These are phyloP conservation scores for Schizophyllum amplum DNA, from an alignment of 1,284 basidiomycete species.

Conservation along the genomic window DNA sequence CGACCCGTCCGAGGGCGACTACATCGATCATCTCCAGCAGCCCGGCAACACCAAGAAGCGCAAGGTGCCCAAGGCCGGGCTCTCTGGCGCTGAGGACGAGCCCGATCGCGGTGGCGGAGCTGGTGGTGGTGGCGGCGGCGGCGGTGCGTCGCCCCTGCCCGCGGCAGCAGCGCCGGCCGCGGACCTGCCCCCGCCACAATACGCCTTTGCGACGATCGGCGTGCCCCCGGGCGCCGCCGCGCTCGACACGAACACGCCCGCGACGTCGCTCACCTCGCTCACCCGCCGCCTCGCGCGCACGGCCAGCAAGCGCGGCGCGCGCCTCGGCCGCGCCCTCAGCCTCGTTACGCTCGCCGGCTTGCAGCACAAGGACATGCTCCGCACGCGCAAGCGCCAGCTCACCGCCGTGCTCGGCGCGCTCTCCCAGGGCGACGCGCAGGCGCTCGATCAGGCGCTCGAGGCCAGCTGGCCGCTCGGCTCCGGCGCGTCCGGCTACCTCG, in stretches of 20 bases:
- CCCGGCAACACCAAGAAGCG: conserved; percentile 81
- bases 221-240: conserved; percentile 10
- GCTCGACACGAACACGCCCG: conserved; percentile 2
- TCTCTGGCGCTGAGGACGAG: conserved; percentile 30
- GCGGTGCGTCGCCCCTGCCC: conserved; percentile 20
- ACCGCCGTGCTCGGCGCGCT: conserved; percentile 56
- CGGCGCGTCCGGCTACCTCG: conserved; percentile 15
- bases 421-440: conserved; percentile 55
- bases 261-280: conserved; percentile 4
- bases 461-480: conserved; percentile 43
- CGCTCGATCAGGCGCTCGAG: conserved; percentile 69
- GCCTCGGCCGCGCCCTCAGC: background rate
- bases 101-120: background rate
- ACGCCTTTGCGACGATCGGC: background rate
- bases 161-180: conserved; percentile 4
- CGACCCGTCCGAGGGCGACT: conserved; percentile 47
- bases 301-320: conserved; percentile 22
- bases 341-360: conserved; percentile 56
- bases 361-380: conserved; percentile 67
- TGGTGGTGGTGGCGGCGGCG: conserved; percentile 13
- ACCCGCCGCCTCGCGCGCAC: conserved; percentile 17
- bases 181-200: background rate
- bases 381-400: conserved; percentile 58
- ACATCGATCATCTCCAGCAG: conserved; percentile 57
- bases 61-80: conserved; percentile 55